A percentile compares a stretch with the other conserved stretches of the same genome.
phyloP scores from a whole-genome alignment of 1,284 basidiomycete genomes.

The Cryptococcus sp. region DNA sequence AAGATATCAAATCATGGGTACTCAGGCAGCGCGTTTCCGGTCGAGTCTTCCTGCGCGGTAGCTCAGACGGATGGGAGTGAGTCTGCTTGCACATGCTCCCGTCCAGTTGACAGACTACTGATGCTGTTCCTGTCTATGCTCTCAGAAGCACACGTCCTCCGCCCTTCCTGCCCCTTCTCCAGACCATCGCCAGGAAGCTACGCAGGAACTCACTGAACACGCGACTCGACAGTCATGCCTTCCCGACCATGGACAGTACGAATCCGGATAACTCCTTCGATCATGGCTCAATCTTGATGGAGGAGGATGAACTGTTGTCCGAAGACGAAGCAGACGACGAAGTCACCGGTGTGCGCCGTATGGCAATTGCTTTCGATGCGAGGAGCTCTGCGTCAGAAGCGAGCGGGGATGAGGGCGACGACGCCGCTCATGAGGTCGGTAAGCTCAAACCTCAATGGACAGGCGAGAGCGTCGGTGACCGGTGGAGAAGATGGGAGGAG shows the following conservation, averaged over 20 bases:
- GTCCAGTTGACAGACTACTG: background rate
- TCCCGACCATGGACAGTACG: background rate
- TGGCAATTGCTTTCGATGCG: constrained; percentile 43
- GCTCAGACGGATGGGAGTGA: constrained; percentile 37
- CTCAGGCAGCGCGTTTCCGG: constrained; percentile 42
- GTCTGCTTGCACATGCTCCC: constrained; percentile 6
- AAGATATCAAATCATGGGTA: constrained; percentile 49
- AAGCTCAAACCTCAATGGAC: constrained; percentile 35
- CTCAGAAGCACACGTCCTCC: constrained; percentile 37
- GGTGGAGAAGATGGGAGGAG: constrained; percentile 31
- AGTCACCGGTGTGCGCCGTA: constrained; percentile 39
- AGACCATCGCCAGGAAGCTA: constrained; percentile 39
- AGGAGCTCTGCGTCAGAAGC: constrained; percentile 34
- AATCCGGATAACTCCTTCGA: constrained; percentile 14
- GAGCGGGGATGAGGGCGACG: constrained; percentile 24
- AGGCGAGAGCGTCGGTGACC: constrained; percentile 34
- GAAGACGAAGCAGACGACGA: constrained; percentile 18
- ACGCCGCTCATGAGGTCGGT: constrained; percentile 3
- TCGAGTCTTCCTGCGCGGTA: constrained; percentile 34
- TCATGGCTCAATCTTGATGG: constrained; percentile 26
- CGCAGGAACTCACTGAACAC: constrained; percentile 35
- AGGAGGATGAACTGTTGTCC: constrained; percentile 28
- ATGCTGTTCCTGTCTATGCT: background rate
- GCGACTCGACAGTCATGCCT: constrained; percentile 2
- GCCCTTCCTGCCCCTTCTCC: constrained; percentile 45